Evolutionary conservation across 1,284 basidiomycete genomes (phyloP), one percentile per base, ranked within the genome.

Genomic region (Grifola frondosa): DNA sequence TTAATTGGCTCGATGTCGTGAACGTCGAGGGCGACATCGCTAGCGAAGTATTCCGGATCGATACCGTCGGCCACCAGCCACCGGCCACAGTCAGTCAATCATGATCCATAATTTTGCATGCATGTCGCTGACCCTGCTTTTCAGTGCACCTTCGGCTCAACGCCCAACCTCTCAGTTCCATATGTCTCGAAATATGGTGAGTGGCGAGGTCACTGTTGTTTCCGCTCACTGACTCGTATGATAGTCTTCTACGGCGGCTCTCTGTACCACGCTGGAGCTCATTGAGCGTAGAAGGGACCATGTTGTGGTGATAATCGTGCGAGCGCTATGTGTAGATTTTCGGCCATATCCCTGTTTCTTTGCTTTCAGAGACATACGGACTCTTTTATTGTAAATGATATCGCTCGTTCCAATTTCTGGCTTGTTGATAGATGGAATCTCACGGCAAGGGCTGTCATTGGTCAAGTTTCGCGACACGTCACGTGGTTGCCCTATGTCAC

Each of bases 61-160:
- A 81, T 54, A 86, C 82, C 8, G 67, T 69, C 17, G 70, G 67
- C 25, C 83, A 84, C n/a, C 78, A 83, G 57, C 78, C 83, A 11
- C 80, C 83, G 24, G 50, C 74, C n/a, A 68, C 68, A 12, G 76
- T 77, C 53, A 59, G 70, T 63, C 13, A 15, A 13, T 37, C 17
- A 22, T 32, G 19, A 28, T 37, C 6, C 6, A 6, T 20, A 7
- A 4, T 12, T 16, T 22, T 20, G 2, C 8, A 11, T 15, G 19
- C 10, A 15, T 4, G 9, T 21, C 15, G 37, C 30, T 42, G 26
- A 37, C 13, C 30, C 17, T 13, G 10, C 5, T 13, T 13, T 43
- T 6, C 49, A 61, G 57, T 64, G 62, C 52, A 39, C 21, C 7
- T 52, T 37, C 29, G 59, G 58, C 20, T 30, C 52, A 25, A 48